Conservation (phyloP, 208 protist species). For the Naegleria gruberi region DNA sequence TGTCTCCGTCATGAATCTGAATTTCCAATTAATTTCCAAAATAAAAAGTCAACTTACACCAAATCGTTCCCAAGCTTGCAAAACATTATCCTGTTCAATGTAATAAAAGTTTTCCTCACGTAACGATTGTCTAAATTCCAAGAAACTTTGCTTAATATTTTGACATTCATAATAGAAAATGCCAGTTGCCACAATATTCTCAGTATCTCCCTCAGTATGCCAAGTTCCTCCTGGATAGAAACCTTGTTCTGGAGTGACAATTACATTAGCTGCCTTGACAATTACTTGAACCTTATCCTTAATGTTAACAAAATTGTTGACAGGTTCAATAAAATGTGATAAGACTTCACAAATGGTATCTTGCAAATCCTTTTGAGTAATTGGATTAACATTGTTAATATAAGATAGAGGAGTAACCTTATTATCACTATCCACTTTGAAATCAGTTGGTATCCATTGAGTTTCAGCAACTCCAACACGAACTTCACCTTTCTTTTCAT, state of each 20-base stretch:
- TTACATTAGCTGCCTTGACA: conserved; percentile 43
- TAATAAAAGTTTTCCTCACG: not conserved
- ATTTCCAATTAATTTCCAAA: too few relatives aligned
- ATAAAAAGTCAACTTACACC: too few relatives aligned
- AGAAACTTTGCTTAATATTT: conserved; percentile 27
- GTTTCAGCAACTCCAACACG: not conserved
- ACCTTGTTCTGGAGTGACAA: conserved; percentile 27
- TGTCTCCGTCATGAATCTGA: conserved; percentile 26
- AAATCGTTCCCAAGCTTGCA: not conserved
- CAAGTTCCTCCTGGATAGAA: conserved; percentile 34
- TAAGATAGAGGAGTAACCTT: conserved; percentile 34
- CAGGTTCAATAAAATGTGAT: not conserved
- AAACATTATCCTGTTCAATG: not conserved
- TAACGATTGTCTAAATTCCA: conserved; percentile 30
- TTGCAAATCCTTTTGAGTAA: conserved; percentile 17
- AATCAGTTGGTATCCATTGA: conserved; percentile 45
- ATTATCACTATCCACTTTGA: conserved; percentile 30
- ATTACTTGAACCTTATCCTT: conserved; percentile 36
- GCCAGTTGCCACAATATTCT: conserved; percentile 40
- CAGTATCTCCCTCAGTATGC: conserved; percentile 45
- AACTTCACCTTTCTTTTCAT: not conserved
- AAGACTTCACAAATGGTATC: not conserved
- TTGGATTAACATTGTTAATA: conserved; percentile 44
- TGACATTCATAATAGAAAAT: conserved; percentile 42
- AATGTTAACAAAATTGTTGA: not conserved